A percentile compares a stretch with the other conserved stretches of the same genome.
Evolutionary conservation across 2,329 filamentous ascomycete species (phyloP).

Genomic region (Colletotrichum tropicicola): DNA sequence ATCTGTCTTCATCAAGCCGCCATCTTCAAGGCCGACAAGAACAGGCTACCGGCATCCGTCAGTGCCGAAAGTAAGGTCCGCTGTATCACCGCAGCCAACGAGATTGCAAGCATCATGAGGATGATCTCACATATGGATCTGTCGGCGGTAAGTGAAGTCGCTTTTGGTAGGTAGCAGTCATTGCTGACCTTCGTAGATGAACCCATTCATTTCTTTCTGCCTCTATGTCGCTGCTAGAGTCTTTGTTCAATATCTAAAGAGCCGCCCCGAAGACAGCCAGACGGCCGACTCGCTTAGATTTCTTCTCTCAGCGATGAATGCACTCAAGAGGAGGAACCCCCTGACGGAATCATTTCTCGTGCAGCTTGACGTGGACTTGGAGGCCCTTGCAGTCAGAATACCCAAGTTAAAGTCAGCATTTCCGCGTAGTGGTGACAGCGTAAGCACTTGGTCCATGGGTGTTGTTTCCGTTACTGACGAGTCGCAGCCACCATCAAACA

Average conservation of each 20-base stretch:
- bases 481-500: slow-evolving; percentile 38
- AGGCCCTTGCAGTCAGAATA: slow-evolving; percentile 72
- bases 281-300: slow-evolving; percentile 87
- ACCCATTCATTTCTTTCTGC: slow-evolving; percentile 94
- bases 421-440: slow-evolving; percentile 60
- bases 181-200: slow-evolving; percentile 71
- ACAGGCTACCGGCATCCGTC: slow-evolving; percentile 79
- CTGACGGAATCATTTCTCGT: slow-evolving; percentile 94
- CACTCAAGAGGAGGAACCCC: slow-evolving; percentile 86
- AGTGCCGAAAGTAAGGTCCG: slow-evolving; percentile 90
- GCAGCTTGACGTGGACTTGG: slow-evolving; percentile 91
- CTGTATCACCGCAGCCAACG: slow-evolving; percentile 91
- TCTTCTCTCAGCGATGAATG: slow-evolving; percentile 88
- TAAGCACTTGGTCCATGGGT: slow-evolving; percentile 43
- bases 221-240: slow-evolving; percentile 95
- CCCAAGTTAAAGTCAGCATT: slow-evolving; percentile 65
- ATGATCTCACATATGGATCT: slow-evolving; percentile 93
- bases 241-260: slow-evolving; percentile 97
- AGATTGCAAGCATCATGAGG: slow-evolving; percentile 94
- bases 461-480: slow-evolving; percentile 35
- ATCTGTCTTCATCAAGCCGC: slow-evolving; percentile 99
- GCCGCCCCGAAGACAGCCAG: slow-evolving; percentile 83
- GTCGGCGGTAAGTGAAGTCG: slow-evolving; percentile 69
- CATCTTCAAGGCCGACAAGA: slow-evolving; percentile 96
- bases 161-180: not conserved